A percentile compares a stretch with the other conserved stretches of the same genome.
Evolutionary conservation across 31 red algal species (phyloP).

Genomic region (Pterothamnion heteromorphum): DNA sequence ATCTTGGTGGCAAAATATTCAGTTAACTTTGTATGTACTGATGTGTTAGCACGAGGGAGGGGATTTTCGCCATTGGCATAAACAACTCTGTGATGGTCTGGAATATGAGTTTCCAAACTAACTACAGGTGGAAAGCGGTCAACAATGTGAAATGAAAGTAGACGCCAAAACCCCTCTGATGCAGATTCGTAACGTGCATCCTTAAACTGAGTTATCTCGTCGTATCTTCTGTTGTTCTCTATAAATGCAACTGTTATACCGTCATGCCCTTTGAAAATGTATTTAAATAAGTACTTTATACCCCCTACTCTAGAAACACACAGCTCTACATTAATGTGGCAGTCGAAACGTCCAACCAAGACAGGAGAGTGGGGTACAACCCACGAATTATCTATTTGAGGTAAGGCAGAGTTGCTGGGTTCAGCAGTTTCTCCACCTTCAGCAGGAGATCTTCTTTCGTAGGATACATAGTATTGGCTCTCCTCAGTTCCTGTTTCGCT

Average conservation of each 20-base stretch:
- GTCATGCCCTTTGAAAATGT: slow-evolving; percentile 38
- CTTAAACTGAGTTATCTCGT: slow-evolving; percentile 34
- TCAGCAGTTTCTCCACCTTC: neutral
- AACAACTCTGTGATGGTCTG: slow-evolving; percentile 14
- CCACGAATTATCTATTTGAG: slow-evolving; percentile 26
- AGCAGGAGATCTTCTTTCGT: neutral
- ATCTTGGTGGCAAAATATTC: neutral
- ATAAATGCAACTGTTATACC: neutral
- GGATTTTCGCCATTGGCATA: neutral
- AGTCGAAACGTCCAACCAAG: neutral
- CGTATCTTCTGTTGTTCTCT: neutral
- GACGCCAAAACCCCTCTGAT: slow-evolving; percentile 26
- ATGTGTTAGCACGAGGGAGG: neutral
- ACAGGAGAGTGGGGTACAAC: slow-evolving; percentile 25
- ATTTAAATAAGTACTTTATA: slow-evolving; percentile 49
- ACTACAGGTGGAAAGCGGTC: slow-evolving; percentile 16
- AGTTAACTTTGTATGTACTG: neutral
- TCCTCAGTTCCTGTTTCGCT: neutral
- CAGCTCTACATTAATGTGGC: slow-evolving; percentile 45
- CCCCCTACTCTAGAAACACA: neutral
- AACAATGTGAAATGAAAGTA: slow-evolving; percentile 31
- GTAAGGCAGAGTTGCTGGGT: neutral
- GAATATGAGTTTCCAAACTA: slow-evolving; percentile 20
- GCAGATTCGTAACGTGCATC: slow-evolving; percentile 47
- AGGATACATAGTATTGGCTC: neutral